Base-by-base conservation (phyloP, 495 filamentous ascomycete species). In the Aspergillus bridgeri region DNA sequence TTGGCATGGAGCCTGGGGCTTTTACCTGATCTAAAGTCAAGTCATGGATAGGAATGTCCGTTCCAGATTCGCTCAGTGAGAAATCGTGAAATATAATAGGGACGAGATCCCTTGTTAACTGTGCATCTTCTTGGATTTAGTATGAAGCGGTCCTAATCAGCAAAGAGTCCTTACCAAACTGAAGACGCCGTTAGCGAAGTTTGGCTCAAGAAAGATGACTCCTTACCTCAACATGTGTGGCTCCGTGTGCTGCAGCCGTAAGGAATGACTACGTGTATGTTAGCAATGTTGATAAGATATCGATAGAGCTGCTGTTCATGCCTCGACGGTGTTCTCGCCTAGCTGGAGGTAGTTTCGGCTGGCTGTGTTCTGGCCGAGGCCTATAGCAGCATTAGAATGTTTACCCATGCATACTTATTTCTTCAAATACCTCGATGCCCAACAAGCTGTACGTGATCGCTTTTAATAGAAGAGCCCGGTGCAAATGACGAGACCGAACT, bases 1-100 rank as follows among this genome's bases (percentile, higher is more conserved):
- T 11, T 8, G 58, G 17, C 6, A 2, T 20, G 9, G 22, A 23
- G 2, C 0, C 47, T n/a, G 17, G n/a, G 8, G 21, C 38, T 48
- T 62, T 56, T 18, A 69, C 69, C 62, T 78, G 74, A 43, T 72
- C 67, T 22, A 70, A 63, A 23, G 54, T 78, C 9, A 77, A 56
- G 23, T 61, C 60, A 59, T 76, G 65, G 19, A 74, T 61, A 21
- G 74, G 64, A 21, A 69, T 57, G 53, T 79, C 64, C n/a, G 68
- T 69, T 3, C 75, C 75, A 2, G 64, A 69, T 47, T 78, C 75
- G 51, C 66, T 71, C 3, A 78, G 20, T 5, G 68, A 62, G 49
- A 75, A 73, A 49, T 76, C 75, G 44, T 77, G 73, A 47, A 69
- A 78, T 13, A 75, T 69, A 9, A 75, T 65, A 9, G 73, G 69